phyloP scores from a whole-genome alignment of 768 basidiomycete genomes.

The Termitomyces sp. region DNA sequence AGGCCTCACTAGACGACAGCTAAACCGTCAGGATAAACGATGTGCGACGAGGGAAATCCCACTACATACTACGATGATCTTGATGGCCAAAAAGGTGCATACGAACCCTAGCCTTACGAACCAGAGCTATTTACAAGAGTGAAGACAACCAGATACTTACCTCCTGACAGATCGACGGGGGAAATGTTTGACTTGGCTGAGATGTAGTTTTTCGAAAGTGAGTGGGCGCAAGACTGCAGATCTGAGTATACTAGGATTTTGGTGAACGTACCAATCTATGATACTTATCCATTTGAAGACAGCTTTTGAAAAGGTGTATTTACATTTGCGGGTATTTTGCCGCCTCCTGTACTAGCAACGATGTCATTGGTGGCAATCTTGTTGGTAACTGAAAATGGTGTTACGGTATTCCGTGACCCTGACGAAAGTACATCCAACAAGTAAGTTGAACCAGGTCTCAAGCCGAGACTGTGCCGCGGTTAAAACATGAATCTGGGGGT shows the following conservation, averaged over 20 bases:
- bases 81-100: no score
- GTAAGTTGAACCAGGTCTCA: no score
- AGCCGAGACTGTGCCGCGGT: neutral
- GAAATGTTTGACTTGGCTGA: no score
- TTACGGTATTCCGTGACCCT: conserved; percentile 5
- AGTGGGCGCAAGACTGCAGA: neutral
- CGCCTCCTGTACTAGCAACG: neutral
- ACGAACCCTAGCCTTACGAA: no score
- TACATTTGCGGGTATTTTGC: neutral
- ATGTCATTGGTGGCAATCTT: neutral
- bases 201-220: no score
- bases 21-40: neutral
- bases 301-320: no score
- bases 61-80: neutral
- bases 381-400: neutral
- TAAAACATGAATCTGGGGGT: no score
- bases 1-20: neutral
- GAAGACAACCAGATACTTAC: no score
- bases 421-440: neutral
- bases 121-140: no score
- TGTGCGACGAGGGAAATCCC: neutral
- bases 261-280: neutral
- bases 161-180: neutral
- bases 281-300: neutral
- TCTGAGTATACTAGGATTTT: neutral